These are phyloP conservation scores for Cryptosporidium xiaoi DNA, from an alignment of 169 alveolate genomes.

Conservation along the genomic window DNA sequence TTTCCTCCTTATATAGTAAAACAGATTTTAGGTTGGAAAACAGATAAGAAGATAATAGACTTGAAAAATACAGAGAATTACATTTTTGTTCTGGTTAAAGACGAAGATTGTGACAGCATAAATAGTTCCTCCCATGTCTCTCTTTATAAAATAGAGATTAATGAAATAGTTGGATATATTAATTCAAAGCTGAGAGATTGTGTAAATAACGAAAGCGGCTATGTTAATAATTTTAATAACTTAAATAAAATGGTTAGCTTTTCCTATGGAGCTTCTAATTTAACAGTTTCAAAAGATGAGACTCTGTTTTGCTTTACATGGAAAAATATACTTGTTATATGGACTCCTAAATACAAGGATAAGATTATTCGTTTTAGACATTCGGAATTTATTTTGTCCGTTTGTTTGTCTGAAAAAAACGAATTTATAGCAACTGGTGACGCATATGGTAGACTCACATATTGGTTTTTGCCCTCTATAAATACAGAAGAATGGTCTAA, in stretches of 20 bases:
- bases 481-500: conserved; percentile 6
- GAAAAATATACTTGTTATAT: conserved; percentile 40
- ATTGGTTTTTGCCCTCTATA: conserved; percentile 64
- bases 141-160: background rate
- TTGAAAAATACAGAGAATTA: conserved; percentile 8
- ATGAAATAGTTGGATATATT: background rate
- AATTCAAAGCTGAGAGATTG: background rate
- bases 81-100: background rate
- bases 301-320: conserved; percentile 47
- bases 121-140: background rate
- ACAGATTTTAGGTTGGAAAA: background rate
- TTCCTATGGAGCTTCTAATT: conserved; percentile 49
- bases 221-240: background rate
- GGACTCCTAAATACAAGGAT: conserved; percentile 44
- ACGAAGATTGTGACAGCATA: background rate
- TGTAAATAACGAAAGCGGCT: background rate
- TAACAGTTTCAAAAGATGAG: conserved; percentile 46
- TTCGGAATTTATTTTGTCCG: conserved; percentile 61
- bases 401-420: conserved; percentile 15
- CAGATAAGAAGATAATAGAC: conserved; percentile 3
- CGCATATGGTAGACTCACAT: conserved; percentile 69
- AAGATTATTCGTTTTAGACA: conserved; percentile 67
- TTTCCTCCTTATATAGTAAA: background rate
- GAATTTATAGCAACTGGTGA: conserved; percentile 65
- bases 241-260: background rate